Evolutionary conservation across 2,329 filamentous ascomycete species (phyloP).

Genomic region (Arthroderma sp.): DNA sequence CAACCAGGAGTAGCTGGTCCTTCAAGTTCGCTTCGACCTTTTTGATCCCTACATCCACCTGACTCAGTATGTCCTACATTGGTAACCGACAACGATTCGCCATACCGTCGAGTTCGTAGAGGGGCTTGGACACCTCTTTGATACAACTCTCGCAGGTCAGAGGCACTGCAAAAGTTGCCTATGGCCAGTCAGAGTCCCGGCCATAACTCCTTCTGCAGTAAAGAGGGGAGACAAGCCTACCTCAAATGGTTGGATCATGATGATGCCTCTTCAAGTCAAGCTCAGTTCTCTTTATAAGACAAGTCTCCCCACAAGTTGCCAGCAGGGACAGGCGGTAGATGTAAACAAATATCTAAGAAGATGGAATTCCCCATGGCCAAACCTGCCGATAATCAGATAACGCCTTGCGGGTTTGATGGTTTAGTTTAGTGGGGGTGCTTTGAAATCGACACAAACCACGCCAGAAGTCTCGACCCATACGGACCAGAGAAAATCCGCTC

Average conservation of each 20-base stretch:
- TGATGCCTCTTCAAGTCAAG: conserved; percentile 2
- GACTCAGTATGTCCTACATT: not conserved
- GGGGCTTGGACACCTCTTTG: conserved; percentile 66
- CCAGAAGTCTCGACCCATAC: too few species aligned
- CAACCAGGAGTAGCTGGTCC: conserved; percentile 69
- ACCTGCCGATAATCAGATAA: too few species aligned
- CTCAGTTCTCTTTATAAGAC: too few species aligned
- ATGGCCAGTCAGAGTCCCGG: conserved; percentile 1
- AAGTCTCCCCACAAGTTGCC: too few species aligned
- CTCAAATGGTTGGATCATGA: conserved; percentile 36
- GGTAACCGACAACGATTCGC: not conserved
- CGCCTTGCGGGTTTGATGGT: too few species aligned
- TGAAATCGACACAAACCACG: too few species aligned
- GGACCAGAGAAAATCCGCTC: too few species aligned
- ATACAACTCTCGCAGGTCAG: conserved; percentile 85
- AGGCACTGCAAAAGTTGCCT: conserved; percentile 92
- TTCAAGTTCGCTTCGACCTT: conserved; percentile 72
- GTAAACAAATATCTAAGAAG: too few species aligned
- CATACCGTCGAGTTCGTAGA: conserved; percentile 58
- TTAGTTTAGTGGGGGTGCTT: too few species aligned
- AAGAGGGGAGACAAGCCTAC: conserved; percentile 13
- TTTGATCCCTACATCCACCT: conserved; percentile 48
- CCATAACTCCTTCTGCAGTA: not conserved
- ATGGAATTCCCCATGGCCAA: too few species aligned
- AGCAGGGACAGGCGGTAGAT: too few species aligned